A percentile compares a stretch with the other conserved stretches of the same genome.
These are phyloP conservation scores for Aleurites moluccanus DNA, from an alignment of 441 rosid genomes.

Conservation along the genomic window DNA sequence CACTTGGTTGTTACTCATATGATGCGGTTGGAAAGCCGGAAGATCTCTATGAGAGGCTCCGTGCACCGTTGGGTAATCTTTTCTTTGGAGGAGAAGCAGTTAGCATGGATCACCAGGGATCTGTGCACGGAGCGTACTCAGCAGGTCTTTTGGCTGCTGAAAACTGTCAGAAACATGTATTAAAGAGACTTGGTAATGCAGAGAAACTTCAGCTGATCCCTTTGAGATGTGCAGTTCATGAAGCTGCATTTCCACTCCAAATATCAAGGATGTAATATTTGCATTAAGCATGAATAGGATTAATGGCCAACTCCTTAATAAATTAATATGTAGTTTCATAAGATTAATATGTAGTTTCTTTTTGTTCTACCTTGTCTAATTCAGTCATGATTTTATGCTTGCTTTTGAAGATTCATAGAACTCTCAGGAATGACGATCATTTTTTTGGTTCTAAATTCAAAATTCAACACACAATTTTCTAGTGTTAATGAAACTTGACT, in stretches of 20 bases:
- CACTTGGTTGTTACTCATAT: slow-evolving; percentile 78
- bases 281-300: not conserved
- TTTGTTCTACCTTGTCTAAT: too few species aligned
- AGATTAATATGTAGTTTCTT: too few species aligned
- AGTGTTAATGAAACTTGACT: too few species aligned
- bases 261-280: slow-evolving; percentile 73
- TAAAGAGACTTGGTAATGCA: slow-evolving; percentile 43
- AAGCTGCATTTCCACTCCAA: slow-evolving; percentile 66
- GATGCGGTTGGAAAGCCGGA: slow-evolving; percentile 69
- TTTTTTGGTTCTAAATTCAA: too few species aligned
- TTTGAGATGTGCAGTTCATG: slow-evolving; percentile 40
- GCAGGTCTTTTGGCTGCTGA: slow-evolving; percentile 73
- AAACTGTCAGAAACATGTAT: slow-evolving; percentile 55
- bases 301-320: not conserved
- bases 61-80: slow-evolving; percentile 60
- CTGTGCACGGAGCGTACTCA: slow-evolving; percentile 85
- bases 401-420: too few species aligned
- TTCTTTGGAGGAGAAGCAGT: slow-evolving; percentile 94
- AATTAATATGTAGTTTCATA: too few species aligned
- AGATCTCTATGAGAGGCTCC: slow-evolving; percentile 67
- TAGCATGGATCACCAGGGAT: slow-evolving; percentile 79
- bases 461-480: too few species aligned
- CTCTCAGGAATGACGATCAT: too few species aligned
- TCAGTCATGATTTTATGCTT: too few species aligned
- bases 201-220: slow-evolving; percentile 49